Evolutionary conservation across 192 early-diverging fungal genomes (phyloP).

Genomic region (Jimgerdemannia flammicorona): DNA sequence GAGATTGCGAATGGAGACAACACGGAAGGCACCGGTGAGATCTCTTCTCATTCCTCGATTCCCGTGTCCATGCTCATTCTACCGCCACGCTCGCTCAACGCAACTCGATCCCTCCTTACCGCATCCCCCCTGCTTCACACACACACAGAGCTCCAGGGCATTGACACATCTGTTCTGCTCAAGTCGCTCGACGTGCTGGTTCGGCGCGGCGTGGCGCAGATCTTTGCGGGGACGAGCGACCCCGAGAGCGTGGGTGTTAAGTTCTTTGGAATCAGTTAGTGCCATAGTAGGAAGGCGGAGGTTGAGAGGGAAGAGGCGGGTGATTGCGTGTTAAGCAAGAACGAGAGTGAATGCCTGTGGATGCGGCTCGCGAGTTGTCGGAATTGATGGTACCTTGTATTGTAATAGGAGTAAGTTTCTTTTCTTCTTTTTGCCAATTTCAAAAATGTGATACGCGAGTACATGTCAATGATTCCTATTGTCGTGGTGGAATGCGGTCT

Average conservation of each 20-base stretch:
- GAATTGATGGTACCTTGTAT: too few species aligned
- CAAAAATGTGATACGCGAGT: too few species aligned
- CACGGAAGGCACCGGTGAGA: conserved; percentile 67
- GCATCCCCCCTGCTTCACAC: neutral
- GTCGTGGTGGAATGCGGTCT: too few species aligned
- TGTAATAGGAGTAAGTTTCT: too few species aligned
- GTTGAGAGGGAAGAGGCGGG: neutral
- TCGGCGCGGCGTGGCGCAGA: conserved; percentile 77
- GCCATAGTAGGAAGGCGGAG: neutral
- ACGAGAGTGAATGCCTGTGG: too few species aligned
- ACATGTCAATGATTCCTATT: too few species aligned
- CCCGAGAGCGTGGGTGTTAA: conserved; percentile 83
- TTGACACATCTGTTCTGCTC: conserved; percentile 68
- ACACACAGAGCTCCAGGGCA: conserved; percentile 71
- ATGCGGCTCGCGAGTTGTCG: too few species aligned
- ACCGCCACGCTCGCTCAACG: neutral
- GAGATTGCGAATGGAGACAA: conserved; percentile 87
- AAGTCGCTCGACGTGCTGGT: conserved; percentile 79
- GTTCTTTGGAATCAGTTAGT: conserved; percentile 50
- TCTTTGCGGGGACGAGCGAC: conserved; percentile 60
- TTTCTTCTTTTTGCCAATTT: too few species aligned
- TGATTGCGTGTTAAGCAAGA: too few species aligned
- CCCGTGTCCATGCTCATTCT: neutral
- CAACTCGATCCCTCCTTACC: conserved; percentile 4
- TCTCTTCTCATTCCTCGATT: neutral